Percentiles rank a stretch among this genome's conserved stretches.
Conservation (phyloP, 139 green algal genomes). For the Micractinium sp. region DNA sequence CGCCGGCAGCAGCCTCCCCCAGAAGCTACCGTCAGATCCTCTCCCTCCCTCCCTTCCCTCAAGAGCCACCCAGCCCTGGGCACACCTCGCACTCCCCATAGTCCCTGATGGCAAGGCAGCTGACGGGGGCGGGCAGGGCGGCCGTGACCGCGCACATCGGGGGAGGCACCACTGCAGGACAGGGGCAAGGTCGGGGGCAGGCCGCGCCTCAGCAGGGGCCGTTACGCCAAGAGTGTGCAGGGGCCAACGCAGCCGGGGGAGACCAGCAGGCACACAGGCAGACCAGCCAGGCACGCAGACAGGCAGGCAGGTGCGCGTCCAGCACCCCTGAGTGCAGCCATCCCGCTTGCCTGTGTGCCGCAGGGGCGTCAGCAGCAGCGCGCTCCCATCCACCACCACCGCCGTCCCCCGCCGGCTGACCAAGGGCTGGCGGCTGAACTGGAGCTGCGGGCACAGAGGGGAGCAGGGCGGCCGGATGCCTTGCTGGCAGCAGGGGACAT, state of each 20-base stretch:
- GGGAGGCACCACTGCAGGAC: conserved; percentile 76
- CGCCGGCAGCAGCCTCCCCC: no score
- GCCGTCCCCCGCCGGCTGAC: conserved; percentile 73
- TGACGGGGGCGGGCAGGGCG: conserved; percentile 47
- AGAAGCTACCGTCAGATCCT: no score
- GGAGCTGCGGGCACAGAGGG: neutral
- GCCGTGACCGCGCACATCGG: conserved; percentile 76
- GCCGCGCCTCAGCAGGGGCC: neutral
- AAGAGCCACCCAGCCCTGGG: no score
- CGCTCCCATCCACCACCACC: conserved; percentile 85
- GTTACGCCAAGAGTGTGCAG: neutral
- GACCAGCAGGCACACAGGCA: neutral
- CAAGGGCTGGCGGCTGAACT: conserved; percentile 28
- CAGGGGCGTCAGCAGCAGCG: conserved; percentile 85
- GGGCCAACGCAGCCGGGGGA: no score
- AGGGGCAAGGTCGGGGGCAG: neutral
- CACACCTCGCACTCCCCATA: conserved; percentile 14
- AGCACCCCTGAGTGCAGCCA: neutral
- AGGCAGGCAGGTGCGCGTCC: no score
- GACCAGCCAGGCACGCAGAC: no score
- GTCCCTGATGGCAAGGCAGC: conserved; percentile 48
- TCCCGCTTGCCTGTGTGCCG: conserved; percentile 31
- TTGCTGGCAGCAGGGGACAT: neutral
- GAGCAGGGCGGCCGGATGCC: neutral
- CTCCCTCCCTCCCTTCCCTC: no score